These are phyloP conservation scores for Marasmius oreades DNA, from an alignment of 1,284 basidiomycete species.

Conservation along the genomic window DNA sequence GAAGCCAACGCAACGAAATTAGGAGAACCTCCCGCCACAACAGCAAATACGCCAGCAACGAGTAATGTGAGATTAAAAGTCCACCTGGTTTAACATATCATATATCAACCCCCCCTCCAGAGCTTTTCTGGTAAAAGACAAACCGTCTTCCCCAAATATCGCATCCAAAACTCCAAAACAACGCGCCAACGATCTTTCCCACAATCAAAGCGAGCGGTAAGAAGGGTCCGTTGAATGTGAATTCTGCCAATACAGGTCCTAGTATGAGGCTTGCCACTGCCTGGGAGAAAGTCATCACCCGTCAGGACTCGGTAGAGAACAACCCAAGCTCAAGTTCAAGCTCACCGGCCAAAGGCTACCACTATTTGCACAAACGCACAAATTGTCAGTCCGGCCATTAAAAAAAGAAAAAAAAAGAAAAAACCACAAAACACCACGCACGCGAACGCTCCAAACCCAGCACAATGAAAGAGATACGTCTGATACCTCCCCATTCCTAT, in stretches of 20 bases:
- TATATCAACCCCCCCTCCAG: not conserved
- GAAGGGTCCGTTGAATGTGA: conserved; percentile 48
- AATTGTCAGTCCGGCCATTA: conserved; percentile 5
- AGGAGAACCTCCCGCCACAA: conserved; percentile 56
- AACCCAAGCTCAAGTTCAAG: conserved; percentile 1
- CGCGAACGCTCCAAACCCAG: conserved; percentile 71
- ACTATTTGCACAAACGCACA: conserved; percentile 31
- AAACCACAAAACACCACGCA: conserved; percentile 32
- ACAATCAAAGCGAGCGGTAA: conserved; percentile 54
- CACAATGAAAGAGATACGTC: conserved; percentile 52
- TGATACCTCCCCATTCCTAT: conserved; percentile 76
- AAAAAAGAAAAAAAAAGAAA: not conserved
- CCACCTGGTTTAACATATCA: conserved; percentile 47
- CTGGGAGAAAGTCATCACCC: not conserved
- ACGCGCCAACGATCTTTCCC: conserved; percentile 64
- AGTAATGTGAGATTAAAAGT: conserved; percentile 75
- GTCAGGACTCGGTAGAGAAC: not conserved
- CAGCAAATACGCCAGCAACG: conserved; percentile 66
- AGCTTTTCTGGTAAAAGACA: not conserved
- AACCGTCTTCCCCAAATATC: conserved; percentile 61
- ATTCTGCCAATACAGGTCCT: conserved; percentile 51
- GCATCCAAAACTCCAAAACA: conserved; percentile 58
- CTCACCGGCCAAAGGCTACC: conserved; percentile 67
- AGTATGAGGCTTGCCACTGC: conserved; percentile 50
- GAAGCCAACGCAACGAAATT: conserved; percentile 50